These are phyloP conservation scores for Pseudonitzschia pungens DNA, from an alignment of 108 stramenopile species.

Conservation along the genomic window DNA sequence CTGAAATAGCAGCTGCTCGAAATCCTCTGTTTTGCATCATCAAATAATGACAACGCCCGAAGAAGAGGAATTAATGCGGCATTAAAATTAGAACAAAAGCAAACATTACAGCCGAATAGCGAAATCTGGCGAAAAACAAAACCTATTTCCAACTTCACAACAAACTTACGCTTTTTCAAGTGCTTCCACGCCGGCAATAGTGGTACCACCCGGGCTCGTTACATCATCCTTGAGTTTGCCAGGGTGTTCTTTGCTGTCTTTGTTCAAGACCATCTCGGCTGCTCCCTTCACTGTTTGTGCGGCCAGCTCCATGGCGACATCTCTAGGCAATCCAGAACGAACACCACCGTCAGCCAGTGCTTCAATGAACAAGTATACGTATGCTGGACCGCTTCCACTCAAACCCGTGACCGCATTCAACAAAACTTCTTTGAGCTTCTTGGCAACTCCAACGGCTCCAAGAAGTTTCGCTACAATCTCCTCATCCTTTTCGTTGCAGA, in stretches of 20 bases:
- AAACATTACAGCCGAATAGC: not conserved
- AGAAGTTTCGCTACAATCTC: slow-evolving; percentile 73
- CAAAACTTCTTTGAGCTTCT: slow-evolving; percentile 79
- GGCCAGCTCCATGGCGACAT: slow-evolving; percentile 84
- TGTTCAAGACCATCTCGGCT: slow-evolving; percentile 89
- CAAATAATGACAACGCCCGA: not conserved
- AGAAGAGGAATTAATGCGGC: not conserved
- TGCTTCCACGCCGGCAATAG: slow-evolving; percentile 92
- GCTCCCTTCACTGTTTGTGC: slow-evolving; percentile 96
- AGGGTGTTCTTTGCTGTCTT: slow-evolving; percentile 82
- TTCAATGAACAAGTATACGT: slow-evolving; percentile 94
- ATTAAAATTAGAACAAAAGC: not conserved
- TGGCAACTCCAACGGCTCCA: slow-evolving; percentile 72
- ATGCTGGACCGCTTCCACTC: slow-evolving; percentile 95
- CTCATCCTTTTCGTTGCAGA: slow-evolving; percentile 70
- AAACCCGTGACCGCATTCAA: slow-evolving; percentile 92
- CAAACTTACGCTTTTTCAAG: slow-evolving; percentile 81
- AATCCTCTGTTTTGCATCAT: slow-evolving; percentile 46
- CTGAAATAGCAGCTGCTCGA: slow-evolving; percentile 67
- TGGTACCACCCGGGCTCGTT: slow-evolving; percentile 91
- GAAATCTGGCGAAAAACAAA: not conserved
- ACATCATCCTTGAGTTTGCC: slow-evolving; percentile 91
- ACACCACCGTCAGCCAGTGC: slow-evolving; percentile 97
- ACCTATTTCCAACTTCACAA: not conserved
- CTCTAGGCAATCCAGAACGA: slow-evolving; percentile 85